Base-by-base conservation (phyloP, 2,329 filamentous ascomycete species). In the Talaromyces sp. region DNA sequence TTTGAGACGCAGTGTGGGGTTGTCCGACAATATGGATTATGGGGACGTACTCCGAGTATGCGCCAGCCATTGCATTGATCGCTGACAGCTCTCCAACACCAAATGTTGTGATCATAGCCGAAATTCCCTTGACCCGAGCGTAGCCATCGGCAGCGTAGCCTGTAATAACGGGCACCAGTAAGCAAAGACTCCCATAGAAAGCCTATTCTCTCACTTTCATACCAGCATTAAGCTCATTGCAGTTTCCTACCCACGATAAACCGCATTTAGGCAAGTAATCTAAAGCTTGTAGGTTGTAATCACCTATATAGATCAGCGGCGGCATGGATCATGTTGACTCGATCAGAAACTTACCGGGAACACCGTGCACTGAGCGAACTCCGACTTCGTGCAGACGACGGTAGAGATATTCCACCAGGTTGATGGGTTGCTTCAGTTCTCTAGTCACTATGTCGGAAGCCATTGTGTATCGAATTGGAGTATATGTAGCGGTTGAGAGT, bases 71-170 rank as follows among this genome's bases (percentile, higher is more conserved):
- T 47, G 87, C 90, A 71, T 92, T 91, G 72, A 92, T 81, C 58
- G 89, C 88, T 2, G 89, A 91, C n/a, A 84, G 73, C 70, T 84
- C 83, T 9, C 82, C 90, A 4, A 92, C 89, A 61, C 90, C 90
- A 68, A 91, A 91, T 0, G 89, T 91, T 48, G 90, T 92, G 69
- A 92, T 66, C 52, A 92, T 77, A 33, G 89, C 88, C 1, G 83
- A 84, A 50, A 91, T 86, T 52, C 88, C 87, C 68, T 88, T 89
- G 67, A 90, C 83, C 67, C 90, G 84, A 64, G 88, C 88, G 72
- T 92, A 92, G 31, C 89, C 90, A 76, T 92, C 90, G 22, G 90
- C 88, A 35, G 90, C 89, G 72, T 92, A 92, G 31, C 87, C 89
- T 66, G 27, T 14, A 4, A 27, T n/a, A 19, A 27, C 14, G 9